Conservation (phyloP, 1,284 basidiomycete species). For the Golubevia sp. region DNA sequence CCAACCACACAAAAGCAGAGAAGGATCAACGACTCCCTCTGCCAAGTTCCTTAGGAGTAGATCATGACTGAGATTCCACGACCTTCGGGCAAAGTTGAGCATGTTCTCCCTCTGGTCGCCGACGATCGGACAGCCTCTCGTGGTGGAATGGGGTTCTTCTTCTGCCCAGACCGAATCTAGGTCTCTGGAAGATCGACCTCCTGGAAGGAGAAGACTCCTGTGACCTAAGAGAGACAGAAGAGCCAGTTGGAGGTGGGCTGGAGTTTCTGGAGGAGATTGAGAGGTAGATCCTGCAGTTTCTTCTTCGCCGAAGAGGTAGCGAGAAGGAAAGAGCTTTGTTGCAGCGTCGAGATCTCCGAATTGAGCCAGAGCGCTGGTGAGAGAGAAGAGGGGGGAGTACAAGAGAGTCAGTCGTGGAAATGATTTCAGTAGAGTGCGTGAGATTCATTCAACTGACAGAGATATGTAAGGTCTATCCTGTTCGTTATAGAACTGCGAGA, state of each 20-base stretch:
- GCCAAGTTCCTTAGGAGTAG: conserved; percentile 33
- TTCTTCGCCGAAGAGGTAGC: conserved; percentile 32
- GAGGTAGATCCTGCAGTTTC: not conserved
- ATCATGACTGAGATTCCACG: conserved; percentile 34
- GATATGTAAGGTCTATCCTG: conserved; percentile 38
- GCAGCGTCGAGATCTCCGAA: conserved; percentile 38
- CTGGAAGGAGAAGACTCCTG: conserved; percentile 32
- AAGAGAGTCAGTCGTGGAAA: too few species aligned
- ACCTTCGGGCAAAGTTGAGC: conserved; percentile 33
- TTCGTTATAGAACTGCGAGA: conserved; percentile 28
- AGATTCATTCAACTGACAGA: conserved; percentile 3
- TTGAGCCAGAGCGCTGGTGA: conserved; percentile 24
- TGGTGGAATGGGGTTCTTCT: conserved; percentile 15
- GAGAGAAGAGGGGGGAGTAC: too few species aligned
- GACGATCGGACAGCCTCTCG: conserved; percentile 13
- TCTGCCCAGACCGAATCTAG: conserved; percentile 30
- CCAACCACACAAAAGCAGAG: conserved; percentile 30
- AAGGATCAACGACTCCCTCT: conserved; percentile 33
- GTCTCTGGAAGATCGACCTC: conserved; percentile 32
- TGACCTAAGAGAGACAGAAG: conserved; percentile 38
- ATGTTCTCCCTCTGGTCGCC: conserved; percentile 20
- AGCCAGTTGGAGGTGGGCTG: conserved; percentile 32
- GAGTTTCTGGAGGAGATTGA: conserved; percentile 16
- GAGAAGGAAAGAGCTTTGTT: conserved; percentile 36
- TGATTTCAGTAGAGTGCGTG: too few species aligned